phyloP scores from a whole-genome alignment of 2,329 filamentous ascomycete genomes.

The Emericellopsis atlantica region DNA sequence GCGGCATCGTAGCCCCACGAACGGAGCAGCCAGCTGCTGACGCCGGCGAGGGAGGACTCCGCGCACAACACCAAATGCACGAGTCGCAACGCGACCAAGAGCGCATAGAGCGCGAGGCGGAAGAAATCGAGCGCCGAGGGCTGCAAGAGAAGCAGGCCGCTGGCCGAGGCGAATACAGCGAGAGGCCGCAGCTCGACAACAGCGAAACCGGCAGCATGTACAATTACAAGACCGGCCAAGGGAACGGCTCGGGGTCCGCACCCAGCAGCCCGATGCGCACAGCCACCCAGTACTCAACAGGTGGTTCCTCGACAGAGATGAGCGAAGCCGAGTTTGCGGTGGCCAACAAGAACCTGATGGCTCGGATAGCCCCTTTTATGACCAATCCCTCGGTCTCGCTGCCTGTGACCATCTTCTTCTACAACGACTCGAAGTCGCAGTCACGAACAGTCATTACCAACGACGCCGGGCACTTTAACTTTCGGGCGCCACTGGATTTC shows the following conservation, averaged over 20 bases:
- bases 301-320: slow-evolving; percentile 42
- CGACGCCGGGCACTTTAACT: slow-evolving; percentile 75
- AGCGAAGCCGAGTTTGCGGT: slow-evolving; percentile 61
- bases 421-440: slow-evolving; percentile 70
- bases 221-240: slow-evolving; percentile 14
- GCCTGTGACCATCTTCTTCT: slow-evolving; percentile 89
- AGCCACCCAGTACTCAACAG: slow-evolving; percentile 17
- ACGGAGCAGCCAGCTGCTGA: slow-evolving; percentile 16
- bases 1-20: slow-evolving; percentile 65
- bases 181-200: slow-evolving; percentile 39
- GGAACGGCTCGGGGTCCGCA: slow-evolving; percentile 23
- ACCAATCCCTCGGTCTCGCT: slow-evolving; percentile 66
- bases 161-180: slow-evolving; percentile 61
- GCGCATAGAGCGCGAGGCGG: slow-evolving; percentile 61
- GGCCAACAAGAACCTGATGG: slow-evolving; percentile 81
- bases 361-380: slow-evolving; percentile 78
- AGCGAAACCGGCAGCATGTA: slow-evolving; percentile 17
- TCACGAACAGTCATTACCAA: slow-evolving; percentile 79
- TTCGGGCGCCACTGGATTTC: slow-evolving; percentile 75
- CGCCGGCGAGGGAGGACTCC: slow-evolving; percentile 7
- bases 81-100: slow-evolving; percentile 45
- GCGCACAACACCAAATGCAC: slow-evolving; percentile 14
- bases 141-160: slow-evolving; percentile 60
- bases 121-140: slow-evolving; percentile 61
- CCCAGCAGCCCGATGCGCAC: slow-evolving; percentile 30